Conservation (phyloP, 345 rosid genomes). For the Kandelia obovata region DNA sequence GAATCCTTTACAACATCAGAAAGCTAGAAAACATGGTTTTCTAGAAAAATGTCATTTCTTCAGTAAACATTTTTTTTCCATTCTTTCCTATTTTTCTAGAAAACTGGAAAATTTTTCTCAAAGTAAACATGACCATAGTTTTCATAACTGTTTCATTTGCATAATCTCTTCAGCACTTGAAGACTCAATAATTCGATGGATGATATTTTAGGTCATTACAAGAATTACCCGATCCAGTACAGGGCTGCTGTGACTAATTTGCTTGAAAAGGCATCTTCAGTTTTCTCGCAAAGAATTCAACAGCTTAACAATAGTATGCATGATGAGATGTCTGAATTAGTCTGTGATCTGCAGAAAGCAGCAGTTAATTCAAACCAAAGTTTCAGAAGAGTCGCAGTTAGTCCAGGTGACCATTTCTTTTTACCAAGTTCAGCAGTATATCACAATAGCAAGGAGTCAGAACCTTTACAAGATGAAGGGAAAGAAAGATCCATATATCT, state of each 20-base stretch:
- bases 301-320: constrained; percentile 51
- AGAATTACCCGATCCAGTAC: constrained; percentile 2
- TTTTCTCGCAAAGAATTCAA: constrained; percentile 50
- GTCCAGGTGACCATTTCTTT: constrained; percentile 79
- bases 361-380: constrained; percentile 90
- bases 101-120: no score
- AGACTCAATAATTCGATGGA: constrained; percentile 8
- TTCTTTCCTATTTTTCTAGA: no score
- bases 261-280: constrained; percentile 8
- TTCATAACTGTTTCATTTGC: not conserved
- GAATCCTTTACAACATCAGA: no score
- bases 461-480: constrained; percentile 47
- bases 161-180: not conserved
- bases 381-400: constrained; percentile 69
- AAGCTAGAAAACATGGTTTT: no score
- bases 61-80: no score
- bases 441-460: constrained; percentile 34
- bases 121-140: no score
- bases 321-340: constrained; percentile 73
- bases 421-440: constrained; percentile 66
- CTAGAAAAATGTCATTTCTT: no score
- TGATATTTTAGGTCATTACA: constrained; percentile 48
- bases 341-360: constrained; percentile 80
- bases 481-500: constrained; percentile 41
- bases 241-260: not conserved